Percentiles rank a stretch among this genome's conserved stretches.
These are phyloP conservation scores for Croton laevigatus DNA, from an alignment of 441 rosid genomes.

Conservation along the genomic window DNA sequence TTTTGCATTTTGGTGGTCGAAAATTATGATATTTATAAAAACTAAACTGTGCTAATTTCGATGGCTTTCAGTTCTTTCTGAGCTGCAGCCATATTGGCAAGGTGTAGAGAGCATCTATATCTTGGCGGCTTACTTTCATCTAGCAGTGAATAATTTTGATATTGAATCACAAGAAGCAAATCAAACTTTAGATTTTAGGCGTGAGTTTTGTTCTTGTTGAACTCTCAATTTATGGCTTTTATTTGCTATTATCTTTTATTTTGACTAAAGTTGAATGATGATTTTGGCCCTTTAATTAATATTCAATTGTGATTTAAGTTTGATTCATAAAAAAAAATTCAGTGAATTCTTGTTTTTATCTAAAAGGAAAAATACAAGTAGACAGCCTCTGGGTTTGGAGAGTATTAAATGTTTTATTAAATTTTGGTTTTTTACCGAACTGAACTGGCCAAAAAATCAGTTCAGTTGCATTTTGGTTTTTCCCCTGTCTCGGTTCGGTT, in stretches of 20 bases:
- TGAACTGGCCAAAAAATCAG: no score
- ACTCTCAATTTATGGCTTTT: not conserved
- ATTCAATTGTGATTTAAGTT: no score
- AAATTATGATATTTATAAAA: not conserved
- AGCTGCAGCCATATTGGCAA: conserved; percentile 73
- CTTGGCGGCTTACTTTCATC: conserved; percentile 84
- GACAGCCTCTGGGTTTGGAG: no score
- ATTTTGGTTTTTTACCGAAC: no score
- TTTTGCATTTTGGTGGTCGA: not conserved
- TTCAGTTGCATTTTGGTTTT: no score
- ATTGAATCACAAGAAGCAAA: not conserved
- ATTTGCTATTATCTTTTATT: not conserved
- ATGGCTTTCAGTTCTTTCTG: conserved; percentile 80
- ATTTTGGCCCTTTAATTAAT: no score
- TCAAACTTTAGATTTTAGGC: not conserved
- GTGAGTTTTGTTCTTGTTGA: conserved; percentile 1
- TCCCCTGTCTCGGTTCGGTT: no score
- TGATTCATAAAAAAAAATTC: not conserved
- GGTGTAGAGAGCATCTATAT: conserved; percentile 76
- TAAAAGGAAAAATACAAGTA: no score
- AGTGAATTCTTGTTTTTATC: no score
- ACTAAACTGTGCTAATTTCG: conserved; percentile 12
- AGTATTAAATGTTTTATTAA: no score
- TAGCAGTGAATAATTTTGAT: conserved; percentile 38
- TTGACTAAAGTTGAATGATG: not conserved